phyloP scores from a whole-genome alignment of 768 basidiomycete species.

The Amanita subjunquillea region DNA sequence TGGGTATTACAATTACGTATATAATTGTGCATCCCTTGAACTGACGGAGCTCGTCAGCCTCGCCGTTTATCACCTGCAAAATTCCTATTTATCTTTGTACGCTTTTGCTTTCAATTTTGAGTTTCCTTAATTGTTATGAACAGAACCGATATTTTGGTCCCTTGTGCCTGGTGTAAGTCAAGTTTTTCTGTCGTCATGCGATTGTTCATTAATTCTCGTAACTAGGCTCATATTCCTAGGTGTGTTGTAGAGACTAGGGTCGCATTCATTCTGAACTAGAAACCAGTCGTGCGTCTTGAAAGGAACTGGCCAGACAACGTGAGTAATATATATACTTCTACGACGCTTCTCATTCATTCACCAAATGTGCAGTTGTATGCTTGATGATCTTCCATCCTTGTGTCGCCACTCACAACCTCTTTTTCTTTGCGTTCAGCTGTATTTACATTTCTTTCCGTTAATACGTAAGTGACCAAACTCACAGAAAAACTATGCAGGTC shows the following conservation, averaged over 20 bases:
- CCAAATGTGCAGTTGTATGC: conserved; percentile 3
- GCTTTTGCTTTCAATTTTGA: neutral
- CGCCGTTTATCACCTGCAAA: conserved; percentile 16
- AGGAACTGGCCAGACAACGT: neutral
- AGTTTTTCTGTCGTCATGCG: neutral
- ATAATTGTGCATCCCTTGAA: neutral
- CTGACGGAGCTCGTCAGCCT: conserved; percentile 7
- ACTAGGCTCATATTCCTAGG: neutral
- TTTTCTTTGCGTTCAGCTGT: neutral
- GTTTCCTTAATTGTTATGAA: neutral
- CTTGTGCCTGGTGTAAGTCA: conserved; percentile 15
- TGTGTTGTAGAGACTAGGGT: neutral
- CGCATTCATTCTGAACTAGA: neutral
- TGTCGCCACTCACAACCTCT: neutral
- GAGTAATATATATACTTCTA: neutral
- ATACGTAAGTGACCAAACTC: neutral
- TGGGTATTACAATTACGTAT: conserved; percentile 11
- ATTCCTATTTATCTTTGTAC: conserved; percentile 15
- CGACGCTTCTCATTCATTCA: neutral
- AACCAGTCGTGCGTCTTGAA: neutral
- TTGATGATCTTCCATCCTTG: neutral
- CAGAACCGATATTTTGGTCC: conserved; percentile 21
- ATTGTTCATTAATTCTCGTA: neutral
- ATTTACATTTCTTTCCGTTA: neutral
- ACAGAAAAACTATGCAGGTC: conserved; percentile 9